Conservation (phyloP, 176 grass and related monocot genomes). For the Dactylis glomerata region DNA sequence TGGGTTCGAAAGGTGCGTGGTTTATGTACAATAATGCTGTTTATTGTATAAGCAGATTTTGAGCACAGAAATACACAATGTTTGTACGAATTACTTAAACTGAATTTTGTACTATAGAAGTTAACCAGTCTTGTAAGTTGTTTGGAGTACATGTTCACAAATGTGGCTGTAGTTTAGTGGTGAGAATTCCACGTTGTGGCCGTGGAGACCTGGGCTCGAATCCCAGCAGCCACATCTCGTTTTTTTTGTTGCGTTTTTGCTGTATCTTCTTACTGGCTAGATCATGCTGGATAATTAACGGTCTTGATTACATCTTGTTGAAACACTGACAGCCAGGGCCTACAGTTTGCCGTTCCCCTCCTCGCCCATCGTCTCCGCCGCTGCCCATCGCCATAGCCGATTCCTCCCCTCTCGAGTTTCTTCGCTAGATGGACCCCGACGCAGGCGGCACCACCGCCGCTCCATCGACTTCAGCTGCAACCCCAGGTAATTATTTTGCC, state of each 20-base stretch:
- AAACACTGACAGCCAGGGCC: background rate
- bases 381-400: background rate
- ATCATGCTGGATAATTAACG: background rate
- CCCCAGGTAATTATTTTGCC: conserved; percentile 9
- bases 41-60: conserved; percentile 1
- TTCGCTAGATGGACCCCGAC: conserved; percentile 24
- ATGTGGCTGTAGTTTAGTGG: conserved; percentile 60
- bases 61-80: background rate
- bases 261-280: background rate
- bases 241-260: background rate
- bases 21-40: conserved; percentile 1
- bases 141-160: fast-evolving
- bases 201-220: conserved; percentile 94
- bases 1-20: background rate
- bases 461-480: background rate
- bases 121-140: fast-evolving
- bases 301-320: background rate
- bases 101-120: background rate
- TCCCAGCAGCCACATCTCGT: conserved; percentile 62
- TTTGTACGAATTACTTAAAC: background rate
- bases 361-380: background rate
- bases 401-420: background rate
- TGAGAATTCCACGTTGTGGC: conserved; percentile 95
- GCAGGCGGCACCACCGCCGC: background rate
- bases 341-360: background rate